Base-by-base conservation (phyloP, 495 filamentous ascomycete genomes). In the Aspergillus sclerotiicarbonarius region DNA sequence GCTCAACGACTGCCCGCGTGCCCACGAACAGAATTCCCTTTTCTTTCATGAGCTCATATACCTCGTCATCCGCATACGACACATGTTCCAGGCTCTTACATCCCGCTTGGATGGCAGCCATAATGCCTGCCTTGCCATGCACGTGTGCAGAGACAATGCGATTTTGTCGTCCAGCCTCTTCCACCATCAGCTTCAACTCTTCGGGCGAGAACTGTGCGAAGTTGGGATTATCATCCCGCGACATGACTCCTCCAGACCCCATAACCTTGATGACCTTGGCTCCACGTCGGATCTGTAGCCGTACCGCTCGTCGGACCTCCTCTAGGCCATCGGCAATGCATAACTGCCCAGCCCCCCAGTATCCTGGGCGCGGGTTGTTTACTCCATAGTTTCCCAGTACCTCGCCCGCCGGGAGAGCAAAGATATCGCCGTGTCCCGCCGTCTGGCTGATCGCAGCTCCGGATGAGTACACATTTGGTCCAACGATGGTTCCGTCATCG, bases 31-130 rank as follows among this genome's bases (percentile, higher is more conserved):
- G 21, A 13, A 49, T n/a, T 12, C 21, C 13, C 10, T 49, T 49
- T 20, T 30, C 46, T 8, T 49, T 49, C 46, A 49, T 49, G 7
- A 49, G 20, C 21, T 49, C 9, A 15, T 29, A 49, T 19, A 49
- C 46, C 46, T 49, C 46, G 10, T 49, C 46, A 9, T 49, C 46
- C 9, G 20, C 46, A n/a, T 49, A 25, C 13, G 46, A 49, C 4
- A 49, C 46, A 49, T 49, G 46, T 30, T 49, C 46, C 20, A 49
- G 21, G 30, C 46, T 49, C 46, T 49, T 49, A 20, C 46, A 49
- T 3, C 46, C 46, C 1, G 46, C 46, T 0, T 49, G 46, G 13
- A 49, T 49, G 21, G 46, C 46, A 5, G 46, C 46, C 46, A 49
- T 25, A 21, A 49, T 49, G 7, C 46, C 46, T 6, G 20, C 20